These are phyloP conservation scores for Starmerella stellata DNA, from an alignment of 805 yeast species.

Conservation along the genomic window DNA sequence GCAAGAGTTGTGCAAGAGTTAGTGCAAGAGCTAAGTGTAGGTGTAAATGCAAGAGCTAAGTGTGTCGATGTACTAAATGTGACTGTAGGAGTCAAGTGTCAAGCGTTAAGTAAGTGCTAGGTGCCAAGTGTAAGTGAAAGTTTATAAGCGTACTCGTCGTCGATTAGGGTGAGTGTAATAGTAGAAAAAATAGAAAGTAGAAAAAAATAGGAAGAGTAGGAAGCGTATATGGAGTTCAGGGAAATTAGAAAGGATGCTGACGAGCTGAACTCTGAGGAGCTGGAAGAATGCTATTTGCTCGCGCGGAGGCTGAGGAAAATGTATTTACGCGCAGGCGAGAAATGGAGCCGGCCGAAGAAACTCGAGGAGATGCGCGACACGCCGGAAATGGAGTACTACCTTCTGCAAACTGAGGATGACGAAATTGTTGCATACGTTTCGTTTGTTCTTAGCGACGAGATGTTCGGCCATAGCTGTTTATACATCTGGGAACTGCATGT, in stretches of 20 bases:
- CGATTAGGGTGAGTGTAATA: too few relatives aligned
- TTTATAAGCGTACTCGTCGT: too few relatives aligned
- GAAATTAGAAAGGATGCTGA: not conserved
- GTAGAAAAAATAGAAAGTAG: too few relatives aligned
- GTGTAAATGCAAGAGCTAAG: too few relatives aligned
- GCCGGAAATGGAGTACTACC: constrained; percentile 5
- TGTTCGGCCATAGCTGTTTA: not conserved
- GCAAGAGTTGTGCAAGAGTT: too few relatives aligned
- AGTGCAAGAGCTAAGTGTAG: too few relatives aligned
- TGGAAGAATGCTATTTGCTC: constrained; percentile 8
- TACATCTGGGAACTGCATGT: constrained; percentile 15
- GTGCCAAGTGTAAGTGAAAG: too few relatives aligned
- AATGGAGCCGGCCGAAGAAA: constrained; percentile 8
- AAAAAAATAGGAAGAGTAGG: too few relatives aligned
- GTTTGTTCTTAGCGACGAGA: constrained; percentile 4
- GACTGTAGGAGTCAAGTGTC: too few relatives aligned
- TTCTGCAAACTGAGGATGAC: not conserved
- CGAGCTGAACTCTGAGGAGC: constrained; percentile 6
- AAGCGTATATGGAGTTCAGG: too few relatives aligned
- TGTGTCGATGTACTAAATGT: too few relatives aligned
- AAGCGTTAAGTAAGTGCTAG: too few relatives aligned
- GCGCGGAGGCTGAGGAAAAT: constrained; percentile 6
- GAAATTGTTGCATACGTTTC: constrained; percentile 9
- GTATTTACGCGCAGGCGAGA: constrained; percentile 8
- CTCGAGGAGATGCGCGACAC: constrained; percentile 8